Conservation (phyloP, 2,329 filamentous ascomycete species). For the Didymella glomerata region DNA sequence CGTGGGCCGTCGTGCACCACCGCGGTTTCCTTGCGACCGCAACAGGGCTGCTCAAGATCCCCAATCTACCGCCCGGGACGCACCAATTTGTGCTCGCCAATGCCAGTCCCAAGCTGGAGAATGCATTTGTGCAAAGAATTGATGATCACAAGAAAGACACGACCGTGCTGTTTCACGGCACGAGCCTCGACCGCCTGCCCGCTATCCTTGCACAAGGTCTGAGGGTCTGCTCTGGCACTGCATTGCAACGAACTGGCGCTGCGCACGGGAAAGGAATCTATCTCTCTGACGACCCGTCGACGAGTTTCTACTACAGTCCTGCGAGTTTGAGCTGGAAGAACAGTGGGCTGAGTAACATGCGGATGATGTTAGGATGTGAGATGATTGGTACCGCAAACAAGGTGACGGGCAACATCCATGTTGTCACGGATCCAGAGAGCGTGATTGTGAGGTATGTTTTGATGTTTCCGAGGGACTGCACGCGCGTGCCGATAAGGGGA, state of each 20-base stretch:
- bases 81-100: slow-evolving; percentile 48
- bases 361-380: slow-evolving; percentile 44
- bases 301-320: slow-evolving; percentile 36
- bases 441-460: slow-evolving; percentile 50
- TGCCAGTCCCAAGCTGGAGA: slow-evolving; percentile 38
- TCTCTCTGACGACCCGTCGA: slow-evolving; percentile 40
- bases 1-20: slow-evolving; percentile 43
- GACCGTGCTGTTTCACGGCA: slow-evolving; percentile 47
- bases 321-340: slow-evolving; percentile 36
- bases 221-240: slow-evolving; percentile 35
- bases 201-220: slow-evolving; percentile 45
- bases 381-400: slow-evolving; percentile 32
- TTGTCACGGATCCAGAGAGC: slow-evolving; percentile 36
- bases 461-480: slow-evolving; percentile 26
- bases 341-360: slow-evolving; percentile 38
- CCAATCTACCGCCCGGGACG: slow-evolving; percentile 37
- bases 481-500: slow-evolving; percentile 32
- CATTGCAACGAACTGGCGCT: slow-evolving; percentile 43
- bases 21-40: slow-evolving; percentile 43
- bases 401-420: slow-evolving; percentile 34
- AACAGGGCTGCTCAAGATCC: slow-evolving; percentile 37
- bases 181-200: slow-evolving; percentile 44
- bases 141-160: slow-evolving; percentile 16
- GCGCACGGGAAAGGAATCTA: slow-evolving; percentile 47
- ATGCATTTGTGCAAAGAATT: slow-evolving; percentile 28